A percentile compares a stretch with the other conserved stretches of the same genome.
Conservation (phyloP, 1,284 basidiomycete species). For the Fomitiporia mediterranea region DNA sequence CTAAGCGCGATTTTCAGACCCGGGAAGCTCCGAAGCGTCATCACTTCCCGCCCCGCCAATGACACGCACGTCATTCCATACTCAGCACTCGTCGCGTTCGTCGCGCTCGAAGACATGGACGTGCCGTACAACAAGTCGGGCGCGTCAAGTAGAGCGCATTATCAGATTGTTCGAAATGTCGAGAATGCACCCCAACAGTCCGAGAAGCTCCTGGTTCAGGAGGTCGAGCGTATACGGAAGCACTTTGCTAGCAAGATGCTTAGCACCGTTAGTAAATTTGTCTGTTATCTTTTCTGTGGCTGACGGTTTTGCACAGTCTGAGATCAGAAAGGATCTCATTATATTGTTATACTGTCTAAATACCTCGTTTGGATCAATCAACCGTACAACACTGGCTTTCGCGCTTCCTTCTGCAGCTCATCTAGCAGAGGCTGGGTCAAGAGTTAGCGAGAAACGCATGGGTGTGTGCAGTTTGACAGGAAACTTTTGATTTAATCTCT, state of each 20-base stretch:
- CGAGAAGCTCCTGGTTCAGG: slow-evolving; percentile 52
- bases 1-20: background rate
- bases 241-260: slow-evolving; percentile 44
- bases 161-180: slow-evolving; percentile 63
- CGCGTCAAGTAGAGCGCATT: slow-evolving; percentile 67
- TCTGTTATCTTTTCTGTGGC: too few species aligned
- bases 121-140: slow-evolving; percentile 72
- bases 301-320: slow-evolving; percentile 27
- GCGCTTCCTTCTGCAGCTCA: slow-evolving; percentile 68
- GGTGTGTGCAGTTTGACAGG: slow-evolving; percentile 37
- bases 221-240: slow-evolving; percentile 51
- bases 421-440: slow-evolving; percentile 60
- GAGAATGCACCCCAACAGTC: slow-evolving; percentile 55
- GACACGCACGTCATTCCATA: slow-evolving; percentile 11
- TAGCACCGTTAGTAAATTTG: slow-evolving; percentile 49
- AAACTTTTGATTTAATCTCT: slow-evolving; percentile 4
- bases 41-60: slow-evolving; percentile 6
- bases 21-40: background rate
- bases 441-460: slow-evolving; percentile 60
- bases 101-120: slow-evolving; percentile 43
- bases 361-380: slow-evolving; percentile 39
- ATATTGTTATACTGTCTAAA: slow-evolving; percentile 65
- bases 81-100: background rate
- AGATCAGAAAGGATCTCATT: slow-evolving; percentile 37
- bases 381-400: slow-evolving; percentile 49